phyloP scores from a whole-genome alignment of 139 green algal species.

The Chlamydomonas asymmetrica region DNA sequence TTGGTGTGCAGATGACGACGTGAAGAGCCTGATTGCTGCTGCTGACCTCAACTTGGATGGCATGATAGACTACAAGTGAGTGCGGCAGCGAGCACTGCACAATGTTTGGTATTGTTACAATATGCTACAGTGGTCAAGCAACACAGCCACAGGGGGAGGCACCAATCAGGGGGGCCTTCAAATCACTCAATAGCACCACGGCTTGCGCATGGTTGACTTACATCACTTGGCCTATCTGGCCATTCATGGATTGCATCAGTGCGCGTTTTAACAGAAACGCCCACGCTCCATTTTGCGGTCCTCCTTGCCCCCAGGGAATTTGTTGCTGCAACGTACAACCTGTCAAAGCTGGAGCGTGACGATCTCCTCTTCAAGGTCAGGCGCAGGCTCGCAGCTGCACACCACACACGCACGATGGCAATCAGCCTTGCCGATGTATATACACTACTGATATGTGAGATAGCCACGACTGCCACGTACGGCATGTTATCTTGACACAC shows the following conservation, averaged over 20 bases:
- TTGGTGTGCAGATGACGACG: too few relatives aligned
- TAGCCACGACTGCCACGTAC: too few relatives aligned
- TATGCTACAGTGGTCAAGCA: neutral
- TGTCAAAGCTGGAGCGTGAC: constrained; percentile 31
- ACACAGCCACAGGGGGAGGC: too few relatives aligned
- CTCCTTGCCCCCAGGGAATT: constrained; percentile 19
- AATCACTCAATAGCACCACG: neutral
- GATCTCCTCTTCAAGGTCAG: constrained; percentile 30
- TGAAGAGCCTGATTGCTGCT: too few relatives aligned
- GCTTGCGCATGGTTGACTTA: neutral
- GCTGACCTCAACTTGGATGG: too few relatives aligned
- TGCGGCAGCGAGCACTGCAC: neutral
- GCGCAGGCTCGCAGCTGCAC: too few relatives aligned
- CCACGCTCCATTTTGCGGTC: neutral
- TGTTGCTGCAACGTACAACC: constrained; percentile 26
- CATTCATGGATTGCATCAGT: neutral
- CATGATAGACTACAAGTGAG: too few relatives aligned
- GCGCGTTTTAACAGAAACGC: neutral
- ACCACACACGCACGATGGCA: too few relatives aligned
- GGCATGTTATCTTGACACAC: too few relatives aligned
- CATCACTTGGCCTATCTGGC: too few relatives aligned
- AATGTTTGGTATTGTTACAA: neutral
- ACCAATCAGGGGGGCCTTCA: neutral
- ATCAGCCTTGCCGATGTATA: too few relatives aligned
- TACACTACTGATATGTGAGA: too few relatives aligned